Conservation (phyloP, 2,329 filamentous ascomycete species). For the Cladobotryum mycophilum region DNA sequence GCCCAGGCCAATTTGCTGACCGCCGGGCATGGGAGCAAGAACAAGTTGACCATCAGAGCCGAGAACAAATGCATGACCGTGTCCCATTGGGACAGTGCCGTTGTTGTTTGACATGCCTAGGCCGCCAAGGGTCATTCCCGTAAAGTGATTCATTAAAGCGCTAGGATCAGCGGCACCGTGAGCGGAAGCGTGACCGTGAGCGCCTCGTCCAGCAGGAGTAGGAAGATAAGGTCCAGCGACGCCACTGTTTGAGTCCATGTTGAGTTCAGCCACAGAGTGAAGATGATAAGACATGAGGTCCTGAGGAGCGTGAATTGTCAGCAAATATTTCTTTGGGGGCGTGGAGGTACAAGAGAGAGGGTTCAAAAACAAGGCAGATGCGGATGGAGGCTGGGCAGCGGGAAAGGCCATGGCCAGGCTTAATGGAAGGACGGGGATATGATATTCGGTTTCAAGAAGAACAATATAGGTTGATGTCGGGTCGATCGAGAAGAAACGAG, state of each 20-base stretch:
- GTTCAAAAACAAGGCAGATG: background rate
- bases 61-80: conserved; percentile 31
- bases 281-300: conserved; percentile 30
- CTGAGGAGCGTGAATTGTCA: conserved; percentile 8
- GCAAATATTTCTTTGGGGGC: background rate
- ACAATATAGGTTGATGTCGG: background rate
- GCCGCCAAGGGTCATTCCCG: conserved; percentile 31
- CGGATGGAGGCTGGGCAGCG: background rate
- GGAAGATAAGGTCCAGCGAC: conserved; percentile 27
- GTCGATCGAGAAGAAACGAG: background rate
- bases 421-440: background rate
- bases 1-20: conserved; percentile 30
- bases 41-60: conserved; percentile 34
- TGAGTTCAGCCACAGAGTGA: conserved; percentile 21
- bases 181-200: conserved; percentile 24
- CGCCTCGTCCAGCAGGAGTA: conserved; percentile 23
- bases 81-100: conserved; percentile 27
- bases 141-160: conserved; percentile 29
- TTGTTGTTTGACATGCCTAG: conserved; percentile 27
- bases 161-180: conserved; percentile 26
- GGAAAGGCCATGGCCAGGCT: background rate
- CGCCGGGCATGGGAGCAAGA: conserved; percentile 29
- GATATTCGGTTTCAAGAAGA: background rate
- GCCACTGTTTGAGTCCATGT: conserved; percentile 31
- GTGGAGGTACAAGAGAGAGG: background rate